Base-by-base conservation (phyloP, 2,329 filamentous ascomycete species). In the Venturiaceae sp. region DNA sequence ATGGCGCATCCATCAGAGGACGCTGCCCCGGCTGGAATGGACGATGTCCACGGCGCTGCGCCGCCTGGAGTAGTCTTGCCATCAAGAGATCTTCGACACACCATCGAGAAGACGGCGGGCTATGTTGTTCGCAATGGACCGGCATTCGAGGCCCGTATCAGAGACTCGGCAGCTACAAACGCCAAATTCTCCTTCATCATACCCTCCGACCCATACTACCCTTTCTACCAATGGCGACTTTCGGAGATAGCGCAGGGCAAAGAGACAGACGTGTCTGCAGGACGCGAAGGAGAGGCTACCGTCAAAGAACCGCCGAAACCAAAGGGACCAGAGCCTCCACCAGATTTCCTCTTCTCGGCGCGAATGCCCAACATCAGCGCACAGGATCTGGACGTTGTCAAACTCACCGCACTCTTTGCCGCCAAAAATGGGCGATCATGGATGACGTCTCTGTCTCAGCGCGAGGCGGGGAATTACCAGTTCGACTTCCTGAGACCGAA, bases 321-420 rank as follows among this genome's bases (percentile, higher is more conserved):
- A 46, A 83, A 88, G 71, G 92, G 92, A 23, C 92, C 92, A 7
- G 85, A 87, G 46, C 85, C 92, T 67, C 94, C 94, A 16, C 83
- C 88, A 59, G 87, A 92, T 66, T 97, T 95, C 68, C 83, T 88
- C 65, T 99, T 96, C 76, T 96, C 90, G 58, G 92, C 94, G 65
- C 88, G 92, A 70, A 96, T 97, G 90, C 94, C 94, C 60, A 92
- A 92, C 65, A 96, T 99, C 75, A 96, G 87, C 74, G 90, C 95
- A 63, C 89, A 95, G 72, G 94, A 99, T 79, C 76, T 97, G 61
- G 84, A 85, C 57, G 79, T 86, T 26, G 76, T 85, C 60, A 82
- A 80, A 62, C 74, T 96, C 68, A 96, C 92, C 36, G 94, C 94
- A 21, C 78, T 95, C 28, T 96, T 94, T 72, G 90, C 92, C 54